Evolutionary conservation across 2,329 filamentous ascomycete genomes (phyloP).

Genomic region (Microcera coccophila): DNA sequence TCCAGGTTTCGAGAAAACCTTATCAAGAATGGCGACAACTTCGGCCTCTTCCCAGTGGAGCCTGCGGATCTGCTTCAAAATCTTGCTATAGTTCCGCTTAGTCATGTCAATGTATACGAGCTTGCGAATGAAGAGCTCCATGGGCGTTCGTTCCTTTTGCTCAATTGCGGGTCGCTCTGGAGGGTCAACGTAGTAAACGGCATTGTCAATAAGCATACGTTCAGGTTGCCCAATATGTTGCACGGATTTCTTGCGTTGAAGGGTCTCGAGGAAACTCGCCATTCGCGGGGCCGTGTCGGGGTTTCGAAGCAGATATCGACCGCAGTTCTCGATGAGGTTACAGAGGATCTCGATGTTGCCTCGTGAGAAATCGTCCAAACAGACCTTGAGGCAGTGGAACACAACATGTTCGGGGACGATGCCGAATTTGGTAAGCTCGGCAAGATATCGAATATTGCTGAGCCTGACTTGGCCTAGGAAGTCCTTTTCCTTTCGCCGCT

Average conservation of each 20-base stretch:
- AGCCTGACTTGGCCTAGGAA: constrained; percentile 91
- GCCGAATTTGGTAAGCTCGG: constrained; percentile 95
- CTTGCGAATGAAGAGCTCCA: constrained; percentile 89
- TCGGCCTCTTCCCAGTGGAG: constrained; percentile 97
- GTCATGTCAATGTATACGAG: constrained; percentile 91
- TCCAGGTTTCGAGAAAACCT: constrained; percentile 91
- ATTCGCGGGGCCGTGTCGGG: constrained; percentile 91
- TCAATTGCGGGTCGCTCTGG: constrained; percentile 90
- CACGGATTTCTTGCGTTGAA: constrained; percentile 92
- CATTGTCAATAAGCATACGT: constrained; percentile 97
- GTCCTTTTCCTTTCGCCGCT: constrained; percentile 95
- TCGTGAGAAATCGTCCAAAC: constrained; percentile 92
- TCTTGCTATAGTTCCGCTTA: constrained; percentile 88
- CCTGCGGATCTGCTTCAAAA: constrained; percentile 89
- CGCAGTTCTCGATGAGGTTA: constrained; percentile 93
- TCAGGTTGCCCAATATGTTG: constrained; percentile 95
- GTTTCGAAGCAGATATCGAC: constrained; percentile 87
- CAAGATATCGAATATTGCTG: constrained; percentile 94
- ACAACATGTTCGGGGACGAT: constrained; percentile 98
- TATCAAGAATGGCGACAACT: constrained; percentile 74
- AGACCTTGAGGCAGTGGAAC: constrained; percentile 97
- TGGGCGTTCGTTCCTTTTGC: constrained; percentile 91
- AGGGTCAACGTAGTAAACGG: constrained; percentile 95
- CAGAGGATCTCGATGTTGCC: constrained; percentile 99
- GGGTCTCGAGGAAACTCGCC: constrained; percentile 87